phyloP scores from a whole-genome alignment of 345 rosid genomes.

The Pistacia vera region DNA sequence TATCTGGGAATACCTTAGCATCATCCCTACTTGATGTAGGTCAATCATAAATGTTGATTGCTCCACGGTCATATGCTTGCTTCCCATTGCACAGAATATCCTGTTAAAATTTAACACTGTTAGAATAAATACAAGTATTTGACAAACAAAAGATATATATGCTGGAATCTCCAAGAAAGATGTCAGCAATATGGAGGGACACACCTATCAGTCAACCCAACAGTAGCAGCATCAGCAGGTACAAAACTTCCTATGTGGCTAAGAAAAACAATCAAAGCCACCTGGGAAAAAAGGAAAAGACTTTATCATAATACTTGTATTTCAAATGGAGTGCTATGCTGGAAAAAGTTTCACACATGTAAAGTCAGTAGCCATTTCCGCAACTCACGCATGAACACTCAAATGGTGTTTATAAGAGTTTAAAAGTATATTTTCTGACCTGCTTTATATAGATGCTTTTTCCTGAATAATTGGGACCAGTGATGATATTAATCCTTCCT shows the following conservation, averaged over 20 bases:
- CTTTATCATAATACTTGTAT: background rate
- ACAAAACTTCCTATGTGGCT: slow-evolving; percentile 98
- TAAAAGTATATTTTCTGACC: slow-evolving; percentile 39
- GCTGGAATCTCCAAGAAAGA: slow-evolving; percentile 19
- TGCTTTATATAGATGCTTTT: slow-evolving; percentile 96
- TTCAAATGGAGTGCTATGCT: slow-evolving; percentile 2
- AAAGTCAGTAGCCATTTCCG: background rate
- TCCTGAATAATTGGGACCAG: slow-evolving; percentile 98
- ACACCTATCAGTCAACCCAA: slow-evolving; percentile 96
- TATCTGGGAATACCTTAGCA: slow-evolving; percentile 41
- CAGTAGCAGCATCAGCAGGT: slow-evolving; percentile 93
- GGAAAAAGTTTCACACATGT: background rate
- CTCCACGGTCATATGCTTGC: slow-evolving; percentile 87
- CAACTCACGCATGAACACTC: background rate
- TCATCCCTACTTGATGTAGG: slow-evolving; percentile 60
- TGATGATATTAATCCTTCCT: slow-evolving; percentile 83
- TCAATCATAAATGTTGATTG: slow-evolving; percentile 28
- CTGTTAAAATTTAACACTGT: slow-evolving; percentile 40
- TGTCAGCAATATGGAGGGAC: slow-evolving; percentile 16
- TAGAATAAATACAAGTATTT: slow-evolving; percentile 14
- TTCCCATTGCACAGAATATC: slow-evolving; percentile 96
- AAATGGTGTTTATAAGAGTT: background rate
- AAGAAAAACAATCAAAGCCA: slow-evolving; percentile 92
- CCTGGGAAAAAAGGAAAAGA: slow-evolving; percentile 47
- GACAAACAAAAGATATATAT: slow-evolving; percentile 12